phyloP scores from a whole-genome alignment of 169 alveolate species.

The Nephromyces sp. region DNA sequence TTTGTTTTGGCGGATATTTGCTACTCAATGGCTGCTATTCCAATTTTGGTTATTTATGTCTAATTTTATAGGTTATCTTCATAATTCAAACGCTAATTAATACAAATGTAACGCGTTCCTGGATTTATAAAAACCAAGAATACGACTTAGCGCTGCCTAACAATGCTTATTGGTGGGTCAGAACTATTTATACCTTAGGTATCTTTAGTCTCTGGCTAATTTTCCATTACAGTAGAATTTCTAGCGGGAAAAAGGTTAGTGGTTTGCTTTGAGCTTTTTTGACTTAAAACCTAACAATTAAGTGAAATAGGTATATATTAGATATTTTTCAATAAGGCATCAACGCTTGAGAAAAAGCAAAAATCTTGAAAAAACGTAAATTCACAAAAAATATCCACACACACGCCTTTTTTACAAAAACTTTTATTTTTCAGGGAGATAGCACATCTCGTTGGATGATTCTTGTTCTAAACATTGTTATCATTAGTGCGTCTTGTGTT shows the following conservation, averaged over 20 bases:
- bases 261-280: background rate
- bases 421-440: background rate
- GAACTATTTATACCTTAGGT: conserved; percentile 60
- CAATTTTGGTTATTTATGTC: background rate
- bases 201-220: conserved; percentile 68
- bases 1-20: too few relatives aligned
- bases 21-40: too few relatives aligned
- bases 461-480: conserved; percentile 53
- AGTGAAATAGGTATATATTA: conserved; percentile 9
- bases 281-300: conserved; percentile 35
- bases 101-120: conserved; percentile 58
- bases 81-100: conserved; percentile 63
- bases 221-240: conserved; percentile 62
- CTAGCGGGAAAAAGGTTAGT: conserved; percentile 18
- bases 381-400: too few relatives aligned
- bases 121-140: conserved; percentile 4
- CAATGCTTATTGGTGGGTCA: conserved; percentile 67
- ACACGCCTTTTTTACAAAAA: too few relatives aligned
- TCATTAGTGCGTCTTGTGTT: conserved; percentile 67
- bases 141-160: background rate
- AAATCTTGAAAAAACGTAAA: too few relatives aligned
- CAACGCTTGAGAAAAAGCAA: background rate
- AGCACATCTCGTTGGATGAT: conserved; percentile 48
- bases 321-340: background rate
- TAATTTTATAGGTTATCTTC: conserved; percentile 47